Percentiles rank a stretch among this genome's conserved stretches.
phyloP scores from a whole-genome alignment of 2,329 filamentous ascomycete genomes.

The Blumeriella jaapii region DNA sequence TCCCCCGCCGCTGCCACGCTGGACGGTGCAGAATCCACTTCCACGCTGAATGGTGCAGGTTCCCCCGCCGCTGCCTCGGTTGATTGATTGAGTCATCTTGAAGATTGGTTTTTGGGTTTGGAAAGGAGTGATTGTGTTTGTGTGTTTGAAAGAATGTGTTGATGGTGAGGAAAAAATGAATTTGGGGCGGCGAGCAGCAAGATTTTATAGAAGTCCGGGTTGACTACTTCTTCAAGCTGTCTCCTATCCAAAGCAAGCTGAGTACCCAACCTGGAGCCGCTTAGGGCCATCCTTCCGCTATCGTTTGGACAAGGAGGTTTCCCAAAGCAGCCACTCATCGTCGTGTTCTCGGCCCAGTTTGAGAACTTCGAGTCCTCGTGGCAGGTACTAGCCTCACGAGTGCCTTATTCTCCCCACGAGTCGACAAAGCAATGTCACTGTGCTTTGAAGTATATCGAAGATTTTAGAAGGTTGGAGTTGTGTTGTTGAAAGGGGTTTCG shows the following conservation, averaged over 20 bases:
- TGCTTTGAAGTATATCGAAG: neutral
- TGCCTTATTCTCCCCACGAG: neutral
- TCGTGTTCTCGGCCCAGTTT: no score
- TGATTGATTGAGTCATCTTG: slow-evolving; percentile 1
- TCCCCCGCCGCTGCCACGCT: slow-evolving; percentile 1
- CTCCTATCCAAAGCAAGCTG: no score
- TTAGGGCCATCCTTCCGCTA: no score
- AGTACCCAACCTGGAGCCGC: no score
- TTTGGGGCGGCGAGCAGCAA: neutral
- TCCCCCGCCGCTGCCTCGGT: slow-evolving; percentile 1
- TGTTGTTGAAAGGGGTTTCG: slow-evolving; percentile 2
- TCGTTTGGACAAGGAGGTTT: slow-evolving; percentile 2
- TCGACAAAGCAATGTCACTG: neutral
- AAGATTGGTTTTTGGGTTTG: neutral
- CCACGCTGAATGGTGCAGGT: slow-evolving; percentile 1
- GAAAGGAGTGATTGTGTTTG: neutral
- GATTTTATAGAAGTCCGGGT: slow-evolving; percentile 1
- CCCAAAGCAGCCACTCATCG: no score
- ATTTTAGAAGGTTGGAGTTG: neutral
- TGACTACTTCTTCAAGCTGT: neutral
- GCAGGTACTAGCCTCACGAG: neutral
- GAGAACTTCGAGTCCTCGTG: neutral
- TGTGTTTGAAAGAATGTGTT: slow-evolving; percentile 1
- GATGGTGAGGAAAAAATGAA: neutral
- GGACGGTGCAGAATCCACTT: neutral